phyloP scores from a whole-genome alignment of 1,284 basidiomycete species.

The Caloboletus inedulis region DNA sequence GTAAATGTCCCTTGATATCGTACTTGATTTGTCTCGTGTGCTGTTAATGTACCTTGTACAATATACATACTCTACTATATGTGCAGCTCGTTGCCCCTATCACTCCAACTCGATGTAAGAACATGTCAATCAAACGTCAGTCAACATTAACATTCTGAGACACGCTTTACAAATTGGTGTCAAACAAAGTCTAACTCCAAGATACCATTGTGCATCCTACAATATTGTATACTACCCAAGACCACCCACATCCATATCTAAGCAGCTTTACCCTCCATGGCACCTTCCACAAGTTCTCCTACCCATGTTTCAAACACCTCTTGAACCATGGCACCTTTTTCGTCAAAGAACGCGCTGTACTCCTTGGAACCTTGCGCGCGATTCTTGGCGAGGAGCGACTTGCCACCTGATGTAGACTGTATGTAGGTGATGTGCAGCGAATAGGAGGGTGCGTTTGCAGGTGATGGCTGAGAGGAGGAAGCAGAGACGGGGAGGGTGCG shows the following conservation, averaged over 20 bases:
- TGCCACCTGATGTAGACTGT: constrained; percentile 72
- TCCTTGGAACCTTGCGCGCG: constrained; percentile 48
- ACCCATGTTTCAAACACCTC: constrained; percentile 71
- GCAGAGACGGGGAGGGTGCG: constrained; percentile 49
- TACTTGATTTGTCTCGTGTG: not conserved
- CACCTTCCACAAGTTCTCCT: constrained; percentile 59
- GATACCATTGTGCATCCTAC: constrained; percentile 32
- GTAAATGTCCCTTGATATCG: constrained; percentile 12
- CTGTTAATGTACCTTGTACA: constrained; percentile 17
- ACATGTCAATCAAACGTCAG: not conserved
- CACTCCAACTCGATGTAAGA: not conserved
- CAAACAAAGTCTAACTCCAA: constrained; percentile 2
- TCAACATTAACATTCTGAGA: not conserved
- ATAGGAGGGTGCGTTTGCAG: constrained; percentile 54
- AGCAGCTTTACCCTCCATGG: constrained; percentile 52
- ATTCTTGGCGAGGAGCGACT: constrained; percentile 68
- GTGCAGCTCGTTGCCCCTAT: not conserved
- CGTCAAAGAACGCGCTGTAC: constrained; percentile 72
- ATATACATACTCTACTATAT: not conserved
- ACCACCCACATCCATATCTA: constrained; percentile 14
- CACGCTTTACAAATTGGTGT: too few relatives aligned
- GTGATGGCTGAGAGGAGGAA: constrained; percentile 22
- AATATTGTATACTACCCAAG: constrained; percentile 23
- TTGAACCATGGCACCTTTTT: constrained; percentile 65
- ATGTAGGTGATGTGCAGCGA: constrained; percentile 61